phyloP scores from a whole-genome alignment of 345 rosid species.

The Salix caprea region DNA sequence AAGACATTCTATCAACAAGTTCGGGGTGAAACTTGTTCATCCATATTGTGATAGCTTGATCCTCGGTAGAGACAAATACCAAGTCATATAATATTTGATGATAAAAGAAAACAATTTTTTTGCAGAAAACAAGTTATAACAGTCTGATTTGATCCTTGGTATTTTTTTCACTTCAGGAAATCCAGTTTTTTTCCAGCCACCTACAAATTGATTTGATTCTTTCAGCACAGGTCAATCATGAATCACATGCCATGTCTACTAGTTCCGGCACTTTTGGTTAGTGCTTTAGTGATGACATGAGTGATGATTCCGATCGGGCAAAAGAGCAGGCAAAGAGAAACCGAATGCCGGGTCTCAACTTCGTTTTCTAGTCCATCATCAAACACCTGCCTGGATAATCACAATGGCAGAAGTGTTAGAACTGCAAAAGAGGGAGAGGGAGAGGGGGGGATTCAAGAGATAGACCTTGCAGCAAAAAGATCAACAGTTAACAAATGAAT shows the following conservation, averaged over 20 bases:
- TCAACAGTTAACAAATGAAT: slow-evolving; percentile 80
- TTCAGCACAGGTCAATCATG: neutral
- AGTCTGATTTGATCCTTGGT: neutral
- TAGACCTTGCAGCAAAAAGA: slow-evolving; percentile 89
- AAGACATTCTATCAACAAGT: neutral
- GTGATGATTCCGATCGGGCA: slow-evolving; percentile 75
- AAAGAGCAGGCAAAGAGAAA: slow-evolving; percentile 79
- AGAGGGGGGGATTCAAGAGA: neutral
- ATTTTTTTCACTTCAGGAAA: neutral
- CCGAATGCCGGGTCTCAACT: slow-evolving; percentile 85
- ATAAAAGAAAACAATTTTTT: neutral
- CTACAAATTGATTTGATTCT: neutral
- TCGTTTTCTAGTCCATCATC: slow-evolving; percentile 67
- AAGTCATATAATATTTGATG: neutral
- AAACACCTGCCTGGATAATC: slow-evolving; percentile 65
- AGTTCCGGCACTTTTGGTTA: slow-evolving; percentile 32
- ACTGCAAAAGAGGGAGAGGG: neutral
- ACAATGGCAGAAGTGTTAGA: slow-evolving; percentile 3
- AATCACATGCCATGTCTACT: slow-evolving; percentile 8
- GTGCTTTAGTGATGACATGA: slow-evolving; percentile 68
- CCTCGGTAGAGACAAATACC: neutral
- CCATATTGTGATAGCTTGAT: slow-evolving; percentile 14
- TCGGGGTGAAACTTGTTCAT: slow-evolving; percentile 13
- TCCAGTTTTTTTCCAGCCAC: neutral
- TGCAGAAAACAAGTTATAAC: neutral